Conservation (phyloP, 129 eudicot genomes). For the Sambucus nigra region DNA sequence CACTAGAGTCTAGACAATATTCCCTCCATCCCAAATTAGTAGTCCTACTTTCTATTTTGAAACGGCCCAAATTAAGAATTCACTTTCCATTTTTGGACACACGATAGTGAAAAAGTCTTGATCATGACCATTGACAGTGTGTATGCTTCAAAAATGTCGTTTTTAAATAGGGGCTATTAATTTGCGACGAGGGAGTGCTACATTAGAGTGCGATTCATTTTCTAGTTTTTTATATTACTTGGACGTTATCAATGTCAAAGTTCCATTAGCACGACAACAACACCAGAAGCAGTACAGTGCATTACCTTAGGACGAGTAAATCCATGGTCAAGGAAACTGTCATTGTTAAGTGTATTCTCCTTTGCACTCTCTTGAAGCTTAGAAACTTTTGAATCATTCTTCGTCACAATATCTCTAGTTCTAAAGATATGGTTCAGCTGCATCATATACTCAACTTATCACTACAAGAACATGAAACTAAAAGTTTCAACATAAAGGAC, state of each 20-base stretch:
- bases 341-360: slow-evolving; percentile 28
- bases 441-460: slow-evolving; percentile 15
- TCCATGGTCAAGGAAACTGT: slow-evolving; percentile 61
- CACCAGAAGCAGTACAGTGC: not conserved
- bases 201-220: too few species aligned
- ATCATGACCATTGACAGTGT: too few species aligned
- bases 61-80: too few species aligned
- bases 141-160: too few species aligned
- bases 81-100: too few species aligned
- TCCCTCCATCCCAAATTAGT: too few species aligned
- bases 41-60: too few species aligned
- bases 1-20: too few species aligned
- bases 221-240: too few species aligned
- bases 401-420: slow-evolving; percentile 59
- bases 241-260: not conserved
- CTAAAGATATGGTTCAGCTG: slow-evolving; percentile 83
- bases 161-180: too few species aligned
- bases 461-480: slow-evolving; percentile 3
- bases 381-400: slow-evolving; percentile 59
- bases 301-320: slow-evolving; percentile 91
- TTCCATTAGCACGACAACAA: not conserved
- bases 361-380: slow-evolving; percentile 37
- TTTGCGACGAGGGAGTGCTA: too few species aligned
- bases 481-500: slow-evolving; percentile 5
- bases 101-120: too few species aligned